These are phyloP conservation scores for Dalbergia cochinchinensis DNA, from an alignment of 306 rosid species.

Conservation along the genomic window DNA sequence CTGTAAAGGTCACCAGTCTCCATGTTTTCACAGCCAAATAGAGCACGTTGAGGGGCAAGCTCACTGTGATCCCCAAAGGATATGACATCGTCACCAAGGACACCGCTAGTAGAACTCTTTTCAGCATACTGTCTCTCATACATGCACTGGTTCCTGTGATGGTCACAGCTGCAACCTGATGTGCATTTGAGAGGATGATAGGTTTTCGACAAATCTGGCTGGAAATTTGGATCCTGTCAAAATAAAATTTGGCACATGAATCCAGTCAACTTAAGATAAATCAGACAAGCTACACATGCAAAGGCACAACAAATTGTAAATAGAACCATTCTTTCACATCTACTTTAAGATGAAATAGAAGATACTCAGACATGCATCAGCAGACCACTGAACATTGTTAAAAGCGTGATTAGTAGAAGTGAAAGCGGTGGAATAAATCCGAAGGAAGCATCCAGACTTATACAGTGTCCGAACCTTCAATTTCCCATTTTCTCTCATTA, in stretches of 20 bases:
- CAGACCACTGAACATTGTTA: not conserved
- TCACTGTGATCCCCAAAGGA: conserved; percentile 85
- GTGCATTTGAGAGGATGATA: conserved; percentile 83
- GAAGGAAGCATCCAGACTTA: not conserved
- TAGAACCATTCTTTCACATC: conserved; percentile 6
- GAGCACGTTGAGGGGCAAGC: conserved; percentile 78
- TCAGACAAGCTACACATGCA: conserved; percentile 15
- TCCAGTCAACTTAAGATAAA: conserved; percentile 40
- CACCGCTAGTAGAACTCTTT: conserved; percentile 90
- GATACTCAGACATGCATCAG: not conserved
- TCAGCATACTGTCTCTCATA: conserved; percentile 97
- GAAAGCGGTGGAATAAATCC: not conserved
- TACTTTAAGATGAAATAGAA: conserved; percentile 29
- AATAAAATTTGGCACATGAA: conserved; percentile 35
- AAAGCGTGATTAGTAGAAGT: conserved; percentile 5
- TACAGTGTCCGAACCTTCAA: not conserved
- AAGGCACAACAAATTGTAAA: conserved; percentile 12
- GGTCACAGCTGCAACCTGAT: conserved; percentile 77
- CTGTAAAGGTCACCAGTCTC: conserved; percentile 93
- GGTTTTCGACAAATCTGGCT: conserved; percentile 77
- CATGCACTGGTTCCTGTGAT: conserved; percentile 64
- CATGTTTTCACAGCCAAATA: conserved; percentile 89
- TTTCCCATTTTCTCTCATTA: conserved; percentile 9
- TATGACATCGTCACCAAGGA: conserved; percentile 84
- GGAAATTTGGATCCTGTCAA: conserved; percentile 83